Evolutionary conservation across 805 yeast species (phyloP).

Genomic region (Deakozyma indianensis): DNA sequence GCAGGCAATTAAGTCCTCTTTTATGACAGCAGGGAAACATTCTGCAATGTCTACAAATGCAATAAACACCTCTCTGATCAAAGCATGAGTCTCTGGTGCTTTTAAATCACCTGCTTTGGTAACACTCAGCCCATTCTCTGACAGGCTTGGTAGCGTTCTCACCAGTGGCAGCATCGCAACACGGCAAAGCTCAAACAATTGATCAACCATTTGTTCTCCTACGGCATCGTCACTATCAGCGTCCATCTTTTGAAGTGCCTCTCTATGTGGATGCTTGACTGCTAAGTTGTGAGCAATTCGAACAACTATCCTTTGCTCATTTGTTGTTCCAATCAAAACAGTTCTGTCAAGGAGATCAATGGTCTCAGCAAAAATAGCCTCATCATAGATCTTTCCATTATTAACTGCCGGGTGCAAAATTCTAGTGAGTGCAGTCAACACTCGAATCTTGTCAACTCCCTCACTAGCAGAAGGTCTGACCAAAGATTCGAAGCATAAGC

Average conservation of each 20-base stretch:
- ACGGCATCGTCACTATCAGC: constrained; percentile 12
- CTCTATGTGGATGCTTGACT: constrained; percentile 25
- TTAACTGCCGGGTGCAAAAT: constrained; percentile 44
- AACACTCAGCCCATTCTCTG: constrained; percentile 23
- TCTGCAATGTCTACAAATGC: constrained; percentile 48
- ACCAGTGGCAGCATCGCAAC: constrained; percentile 52
- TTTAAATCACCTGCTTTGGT: constrained; percentile 14
- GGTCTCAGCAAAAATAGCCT: constrained; percentile 57
- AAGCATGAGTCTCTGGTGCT: neutral
- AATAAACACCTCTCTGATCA: constrained; percentile 18
- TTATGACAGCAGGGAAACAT: constrained; percentile 52
- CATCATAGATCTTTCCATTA: constrained; percentile 46
- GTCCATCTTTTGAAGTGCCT: constrained; percentile 3
- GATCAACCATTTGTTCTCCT: constrained; percentile 49
- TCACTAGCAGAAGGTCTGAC: constrained; percentile 26
- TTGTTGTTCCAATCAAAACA: constrained; percentile 36
- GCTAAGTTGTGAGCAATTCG: constrained; percentile 49
- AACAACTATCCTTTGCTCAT: constrained; percentile 33
- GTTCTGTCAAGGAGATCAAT: constrained; percentile 64
- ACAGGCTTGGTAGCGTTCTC: constrained; percentile 43
- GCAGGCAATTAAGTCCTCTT: constrained; percentile 58
- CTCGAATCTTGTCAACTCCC: constrained; percentile 20
- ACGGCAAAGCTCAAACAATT: constrained; percentile 67
- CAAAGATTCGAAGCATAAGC: constrained; percentile 69
- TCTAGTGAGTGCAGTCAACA: constrained; percentile 36